phyloP scores from a whole-genome alignment of 345 rosid species.

The Mangifera indica region DNA sequence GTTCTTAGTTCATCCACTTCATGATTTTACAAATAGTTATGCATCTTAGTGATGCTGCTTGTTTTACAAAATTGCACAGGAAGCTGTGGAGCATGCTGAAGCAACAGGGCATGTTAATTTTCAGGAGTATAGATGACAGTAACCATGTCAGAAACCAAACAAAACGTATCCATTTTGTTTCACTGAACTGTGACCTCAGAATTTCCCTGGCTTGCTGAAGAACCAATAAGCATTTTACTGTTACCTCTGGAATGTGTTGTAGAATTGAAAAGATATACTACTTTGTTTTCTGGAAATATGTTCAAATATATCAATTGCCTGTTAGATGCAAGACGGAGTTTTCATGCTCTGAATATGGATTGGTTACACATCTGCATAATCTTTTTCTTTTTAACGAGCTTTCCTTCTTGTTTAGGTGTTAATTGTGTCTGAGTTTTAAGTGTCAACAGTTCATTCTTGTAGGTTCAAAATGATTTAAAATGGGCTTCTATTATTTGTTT shows the following conservation, averaged over 20 bases:
- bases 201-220: background rate
- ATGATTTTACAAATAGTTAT: background rate
- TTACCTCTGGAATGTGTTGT: background rate
- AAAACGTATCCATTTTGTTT: background rate
- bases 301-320: background rate
- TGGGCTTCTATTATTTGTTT: too few relatives aligned
- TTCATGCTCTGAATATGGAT: too few relatives aligned
- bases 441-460: too few relatives aligned
- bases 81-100: constrained; percentile 70
- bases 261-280: too few relatives aligned
- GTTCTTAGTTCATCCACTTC: background rate
- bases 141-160: background rate
- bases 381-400: too few relatives aligned
- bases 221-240: background rate
- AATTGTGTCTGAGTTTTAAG: too few relatives aligned
- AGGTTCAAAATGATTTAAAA: too few relatives aligned
- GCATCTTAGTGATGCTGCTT: too few relatives aligned
- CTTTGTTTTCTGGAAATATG: background rate
- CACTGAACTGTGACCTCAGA: background rate
- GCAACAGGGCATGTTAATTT: constrained; percentile 94
- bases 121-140: constrained; percentile 65
- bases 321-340: background rate
- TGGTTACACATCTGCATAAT: too few relatives aligned
- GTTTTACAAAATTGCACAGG: too few relatives aligned
- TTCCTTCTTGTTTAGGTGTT: too few relatives aligned